These are phyloP conservation scores for Pulveroboletus ravenelii DNA, from an alignment of 768 basidiomycete genomes.

Conservation along the genomic window DNA sequence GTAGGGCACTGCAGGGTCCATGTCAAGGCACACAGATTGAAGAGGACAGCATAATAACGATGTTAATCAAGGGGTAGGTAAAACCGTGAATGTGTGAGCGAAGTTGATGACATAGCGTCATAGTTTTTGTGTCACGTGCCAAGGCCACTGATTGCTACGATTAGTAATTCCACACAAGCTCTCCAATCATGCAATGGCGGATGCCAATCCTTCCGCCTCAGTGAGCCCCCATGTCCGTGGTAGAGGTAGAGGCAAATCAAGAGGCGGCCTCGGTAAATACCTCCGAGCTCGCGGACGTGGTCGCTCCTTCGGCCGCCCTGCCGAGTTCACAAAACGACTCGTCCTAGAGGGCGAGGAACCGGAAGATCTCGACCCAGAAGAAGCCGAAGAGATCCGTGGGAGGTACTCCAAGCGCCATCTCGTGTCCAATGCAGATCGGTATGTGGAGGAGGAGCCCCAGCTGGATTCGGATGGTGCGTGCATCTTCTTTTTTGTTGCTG, in stretches of 20 bases:
- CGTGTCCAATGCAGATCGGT: conserved; percentile 69
- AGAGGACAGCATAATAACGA: no score
- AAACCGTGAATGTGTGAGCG: no score
- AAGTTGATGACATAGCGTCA: no score
- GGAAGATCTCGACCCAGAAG: conserved; percentile 39
- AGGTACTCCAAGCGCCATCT: conserved; percentile 59
- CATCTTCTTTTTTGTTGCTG: neutral
- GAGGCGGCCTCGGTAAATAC: conserved; percentile 71
- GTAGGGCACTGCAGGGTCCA: no score
- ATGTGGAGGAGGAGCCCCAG: conserved; percentile 68
- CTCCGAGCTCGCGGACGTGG: conserved; percentile 67
- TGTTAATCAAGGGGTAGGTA: no score
- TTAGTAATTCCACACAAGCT: no score
- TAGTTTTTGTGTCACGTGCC: no score
- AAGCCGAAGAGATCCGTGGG: conserved; percentile 40
- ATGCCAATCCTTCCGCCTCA: conserved; percentile 8
- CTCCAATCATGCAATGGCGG: conserved; percentile 8
- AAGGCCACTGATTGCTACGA: no score
- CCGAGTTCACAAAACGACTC: conserved; percentile 59
- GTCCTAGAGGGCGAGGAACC: conserved; percentile 54
- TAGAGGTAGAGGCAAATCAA: conserved; percentile 50
- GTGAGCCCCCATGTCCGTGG: conserved; percentile 33
- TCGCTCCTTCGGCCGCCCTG: conserved; percentile 54
- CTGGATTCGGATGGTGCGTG: conserved; percentile 63
- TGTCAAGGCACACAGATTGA: no score